A percentile compares a stretch with the other conserved stretches of the same genome.
These are phyloP conservation scores for Knoxia roxburghii DNA, from an alignment of 257 asterid species.

Conservation along the genomic window DNA sequence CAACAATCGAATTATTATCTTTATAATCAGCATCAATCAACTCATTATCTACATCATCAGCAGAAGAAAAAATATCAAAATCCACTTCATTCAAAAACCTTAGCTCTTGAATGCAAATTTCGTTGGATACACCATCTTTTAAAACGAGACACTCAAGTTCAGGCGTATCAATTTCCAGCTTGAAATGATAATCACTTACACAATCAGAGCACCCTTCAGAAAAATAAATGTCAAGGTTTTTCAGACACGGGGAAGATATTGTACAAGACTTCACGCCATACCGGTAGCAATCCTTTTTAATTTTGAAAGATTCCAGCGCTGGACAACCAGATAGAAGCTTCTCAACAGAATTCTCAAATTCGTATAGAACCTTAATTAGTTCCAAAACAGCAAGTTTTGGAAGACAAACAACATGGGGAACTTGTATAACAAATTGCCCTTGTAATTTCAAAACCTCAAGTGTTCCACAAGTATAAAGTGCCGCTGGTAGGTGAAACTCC, in stretches of 20 bases:
- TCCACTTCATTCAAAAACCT: neutral
- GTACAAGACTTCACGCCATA: neutral
- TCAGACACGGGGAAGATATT: neutral
- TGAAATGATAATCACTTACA: no score
- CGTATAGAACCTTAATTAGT: neutral
- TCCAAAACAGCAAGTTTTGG: neutral
- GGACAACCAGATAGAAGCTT: neutral
- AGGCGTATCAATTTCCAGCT: neutral
- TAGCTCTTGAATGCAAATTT: neutral
- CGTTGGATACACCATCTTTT: neutral
- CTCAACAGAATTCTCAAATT: neutral
- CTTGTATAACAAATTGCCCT: neutral
- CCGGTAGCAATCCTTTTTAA: neutral
- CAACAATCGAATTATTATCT: neutral
- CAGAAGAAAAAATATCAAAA: neutral
- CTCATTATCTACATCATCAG: neutral
- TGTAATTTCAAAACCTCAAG: neutral
- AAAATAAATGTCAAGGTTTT: neutral
- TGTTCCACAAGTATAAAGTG: neutral
- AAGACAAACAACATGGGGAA: neutral
- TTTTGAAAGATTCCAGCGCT: neutral
- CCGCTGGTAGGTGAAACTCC: neutral
- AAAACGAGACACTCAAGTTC: neutral
- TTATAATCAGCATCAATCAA: neutral
- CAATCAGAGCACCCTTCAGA: neutral